phyloP scores from a whole-genome alignment of 192 early-diverging fungal genomes.

The Diversispora epigaea region DNA sequence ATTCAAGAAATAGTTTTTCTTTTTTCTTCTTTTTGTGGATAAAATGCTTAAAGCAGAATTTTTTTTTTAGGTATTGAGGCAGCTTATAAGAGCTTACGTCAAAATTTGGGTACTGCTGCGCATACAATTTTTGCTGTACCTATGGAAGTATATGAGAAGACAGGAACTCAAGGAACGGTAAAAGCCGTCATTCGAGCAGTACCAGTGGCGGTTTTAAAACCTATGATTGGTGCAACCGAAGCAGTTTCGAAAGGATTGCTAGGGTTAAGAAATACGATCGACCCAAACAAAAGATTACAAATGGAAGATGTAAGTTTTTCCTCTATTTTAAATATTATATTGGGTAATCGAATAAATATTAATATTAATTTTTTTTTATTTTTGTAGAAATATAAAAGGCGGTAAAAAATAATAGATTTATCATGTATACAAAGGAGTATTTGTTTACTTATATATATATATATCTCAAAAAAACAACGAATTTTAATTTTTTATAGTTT shows the following conservation, averaged over 20 bases:
- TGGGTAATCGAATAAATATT: background rate
- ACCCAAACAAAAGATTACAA: slow-evolving; percentile 72
- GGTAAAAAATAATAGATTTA: background rate
- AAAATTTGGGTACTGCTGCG: slow-evolving; percentile 80
- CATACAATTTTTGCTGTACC: slow-evolving; percentile 90
- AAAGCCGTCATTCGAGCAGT: slow-evolving; percentile 74
- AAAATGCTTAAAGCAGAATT: background rate
- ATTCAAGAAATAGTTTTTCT: background rate
- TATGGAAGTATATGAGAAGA: slow-evolving; percentile 72
- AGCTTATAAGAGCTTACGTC: slow-evolving; percentile 76
- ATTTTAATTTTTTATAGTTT: too few species aligned
- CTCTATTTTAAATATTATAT: background rate
- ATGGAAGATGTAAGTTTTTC: slow-evolving; percentile 70
- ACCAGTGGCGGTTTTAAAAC: slow-evolving; percentile 89
- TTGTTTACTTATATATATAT: too few species aligned
- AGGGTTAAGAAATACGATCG: slow-evolving; percentile 88
- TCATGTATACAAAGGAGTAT: too few species aligned
- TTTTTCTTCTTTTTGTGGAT: background rate
- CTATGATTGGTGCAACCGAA: slow-evolving; percentile 94
- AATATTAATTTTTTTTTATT: slow-evolving; percentile 3
- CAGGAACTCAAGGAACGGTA: slow-evolving; percentile 54
- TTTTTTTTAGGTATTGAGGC: slow-evolving; percentile 59
- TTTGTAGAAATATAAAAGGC: slow-evolving; percentile 30
- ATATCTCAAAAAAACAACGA: too few species aligned
- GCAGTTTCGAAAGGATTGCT: slow-evolving; percentile 89